These are phyloP conservation scores for Rubia balearica DNA, from an alignment of 305 asterid genomes.

Conservation along the genomic window DNA sequence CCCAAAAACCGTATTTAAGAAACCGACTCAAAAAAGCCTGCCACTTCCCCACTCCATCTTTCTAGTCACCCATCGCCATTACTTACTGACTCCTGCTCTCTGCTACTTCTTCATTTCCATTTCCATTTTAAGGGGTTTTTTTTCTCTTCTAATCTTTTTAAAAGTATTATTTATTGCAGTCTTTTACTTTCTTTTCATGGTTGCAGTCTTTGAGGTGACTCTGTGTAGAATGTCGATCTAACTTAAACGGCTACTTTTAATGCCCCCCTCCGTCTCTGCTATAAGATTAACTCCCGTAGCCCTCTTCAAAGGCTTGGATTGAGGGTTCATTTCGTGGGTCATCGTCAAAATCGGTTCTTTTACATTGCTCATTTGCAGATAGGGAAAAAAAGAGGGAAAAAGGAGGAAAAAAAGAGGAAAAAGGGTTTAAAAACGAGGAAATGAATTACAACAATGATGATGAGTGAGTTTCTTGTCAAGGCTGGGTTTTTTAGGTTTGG, in stretches of 20 bases:
- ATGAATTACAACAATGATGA: constrained; percentile 43
- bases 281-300: background rate
- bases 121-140: constrained; percentile 1
- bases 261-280: constrained; percentile 12
- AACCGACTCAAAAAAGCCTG: constrained; percentile 16
- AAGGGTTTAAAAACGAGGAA: too few species aligned
- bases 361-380: constrained; percentile 11
- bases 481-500: background rate
- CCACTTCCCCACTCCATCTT: constrained; percentile 10
- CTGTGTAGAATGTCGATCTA: constrained; percentile 8
- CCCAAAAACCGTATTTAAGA: constrained; percentile 4
- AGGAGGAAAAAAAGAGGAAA: constrained; percentile 20
- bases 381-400: background rate
- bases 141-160: background rate
- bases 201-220: constrained; percentile 13
- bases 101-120: background rate
- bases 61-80: constrained; percentile 10
- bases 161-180: background rate
- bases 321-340: background rate
- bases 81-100: constrained; percentile 2
- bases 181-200: background rate
- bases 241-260: constrained; percentile 20
- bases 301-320: background rate
- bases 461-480: constrained; percentile 32
- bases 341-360: background rate